Evolutionary conservation across 805 yeast genomes (phyloP).

Genomic region (Metschnikowia lunata): DNA sequence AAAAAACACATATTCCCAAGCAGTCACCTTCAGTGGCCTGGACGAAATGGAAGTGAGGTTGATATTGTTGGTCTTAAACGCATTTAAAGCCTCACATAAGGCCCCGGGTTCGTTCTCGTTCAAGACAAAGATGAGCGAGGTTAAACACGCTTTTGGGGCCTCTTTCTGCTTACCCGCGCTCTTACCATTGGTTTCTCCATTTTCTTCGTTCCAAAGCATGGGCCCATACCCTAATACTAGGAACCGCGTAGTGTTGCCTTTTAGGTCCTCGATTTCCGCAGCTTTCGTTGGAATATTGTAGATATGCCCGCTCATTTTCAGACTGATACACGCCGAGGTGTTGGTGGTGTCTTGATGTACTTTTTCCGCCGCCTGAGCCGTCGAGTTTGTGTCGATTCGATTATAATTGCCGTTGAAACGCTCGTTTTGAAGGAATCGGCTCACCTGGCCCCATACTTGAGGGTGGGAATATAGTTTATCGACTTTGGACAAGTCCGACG

Average conservation of each 20-base stretch:
- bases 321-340: slow-evolving; percentile 38
- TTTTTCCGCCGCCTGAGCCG: slow-evolving; percentile 77
- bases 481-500: slow-evolving; percentile 42
- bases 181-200: not conserved
- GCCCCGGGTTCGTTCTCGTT: slow-evolving; percentile 69
- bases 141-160: too few relatives aligned
- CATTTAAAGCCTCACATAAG: slow-evolving; percentile 57
- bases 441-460: slow-evolving; percentile 95
- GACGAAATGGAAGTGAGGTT: slow-evolving; percentile 72
- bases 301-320: slow-evolving; percentile 14
- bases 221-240: slow-evolving; percentile 49
- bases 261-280: slow-evolving; percentile 61
- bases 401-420: slow-evolving; percentile 35
- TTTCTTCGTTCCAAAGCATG: not conserved
- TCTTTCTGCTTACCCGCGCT: not conserved
- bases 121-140: slow-evolving; percentile 63
- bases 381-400: slow-evolving; percentile 66
- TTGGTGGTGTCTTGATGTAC: slow-evolving; percentile 37
- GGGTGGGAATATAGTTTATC: slow-evolving; percentile 81
- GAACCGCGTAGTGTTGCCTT: slow-evolving; percentile 82
- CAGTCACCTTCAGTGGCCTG: slow-evolving; percentile 61
- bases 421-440: slow-evolving; percentile 44
- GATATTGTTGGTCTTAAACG: slow-evolving; percentile 51
- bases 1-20: slow-evolving; percentile 83
- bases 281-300: slow-evolving; percentile 11